phyloP scores from a whole-genome alignment of 352 stramenopile species.

The Globisporangium recalcitrans region DNA sequence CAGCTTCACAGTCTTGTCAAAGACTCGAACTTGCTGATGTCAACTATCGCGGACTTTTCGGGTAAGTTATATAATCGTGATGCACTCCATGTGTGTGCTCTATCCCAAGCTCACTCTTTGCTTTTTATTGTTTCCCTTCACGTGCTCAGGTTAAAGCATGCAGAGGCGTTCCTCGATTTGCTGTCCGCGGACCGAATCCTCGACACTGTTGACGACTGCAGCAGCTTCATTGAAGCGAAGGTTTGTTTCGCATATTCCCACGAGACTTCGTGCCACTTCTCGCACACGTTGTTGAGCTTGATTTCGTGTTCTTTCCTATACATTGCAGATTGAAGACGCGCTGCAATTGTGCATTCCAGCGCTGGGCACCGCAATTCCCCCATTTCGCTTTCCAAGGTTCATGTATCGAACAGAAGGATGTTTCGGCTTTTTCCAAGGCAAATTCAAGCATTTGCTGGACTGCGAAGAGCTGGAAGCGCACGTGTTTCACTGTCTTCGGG shows the following conservation, averaged over 20 bases:
- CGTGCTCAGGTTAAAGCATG: conserved; percentile 16
- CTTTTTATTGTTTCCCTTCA: background rate
- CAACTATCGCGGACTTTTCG: conserved; percentile 5
- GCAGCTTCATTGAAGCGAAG: conserved; percentile 32
- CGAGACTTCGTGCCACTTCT: background rate
- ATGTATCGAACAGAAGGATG: conserved; percentile 42
- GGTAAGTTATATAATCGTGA: background rate
- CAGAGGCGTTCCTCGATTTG: conserved; percentile 23
- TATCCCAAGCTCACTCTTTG: background rate
- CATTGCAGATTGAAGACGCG: conserved; percentile 54
- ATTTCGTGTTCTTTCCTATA: background rate
- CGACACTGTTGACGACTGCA: conserved; percentile 29
- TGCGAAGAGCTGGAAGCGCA: conserved; percentile 75
- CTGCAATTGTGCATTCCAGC: conserved; percentile 67
- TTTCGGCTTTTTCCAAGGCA: conserved; percentile 79
- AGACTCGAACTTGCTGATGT: conserved; percentile 1
- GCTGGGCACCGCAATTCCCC: conserved; percentile 62
- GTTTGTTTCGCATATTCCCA: conserved; percentile 15
- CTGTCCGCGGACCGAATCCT: conserved; percentile 25
- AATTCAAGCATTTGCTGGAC: conserved; percentile 75
- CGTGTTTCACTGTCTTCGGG: conserved; percentile 76
- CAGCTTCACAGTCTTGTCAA: conserved; percentile 7
- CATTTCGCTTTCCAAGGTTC: conserved; percentile 64
- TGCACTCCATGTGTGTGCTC: background rate
- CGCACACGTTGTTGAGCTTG: background rate